These are phyloP conservation scores for Hygrocybe coccinea DNA, from an alignment of 768 basidiomycete genomes.

Conservation along the genomic window DNA sequence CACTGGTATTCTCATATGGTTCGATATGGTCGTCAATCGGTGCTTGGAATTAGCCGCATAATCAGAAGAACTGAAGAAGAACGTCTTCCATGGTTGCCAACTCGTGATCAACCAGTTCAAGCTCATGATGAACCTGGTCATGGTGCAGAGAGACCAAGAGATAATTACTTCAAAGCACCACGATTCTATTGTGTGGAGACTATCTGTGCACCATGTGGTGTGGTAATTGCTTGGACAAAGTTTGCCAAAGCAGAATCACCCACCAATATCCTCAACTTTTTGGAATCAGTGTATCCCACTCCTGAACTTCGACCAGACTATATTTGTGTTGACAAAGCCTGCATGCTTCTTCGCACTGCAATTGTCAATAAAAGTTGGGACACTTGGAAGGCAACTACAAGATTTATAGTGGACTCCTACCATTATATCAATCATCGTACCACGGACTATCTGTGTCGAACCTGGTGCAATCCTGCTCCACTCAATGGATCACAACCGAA, in stretches of 20 bases:
- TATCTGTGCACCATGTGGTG: slow-evolving; percentile 2
- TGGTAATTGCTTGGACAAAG: slow-evolving; percentile 25
- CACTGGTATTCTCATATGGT: neutral
- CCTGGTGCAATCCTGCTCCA: slow-evolving; percentile 18
- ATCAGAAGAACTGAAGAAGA: neutral
- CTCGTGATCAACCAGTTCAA: neutral
- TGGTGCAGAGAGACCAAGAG: slow-evolving; percentile 6
- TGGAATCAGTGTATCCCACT: slow-evolving; percentile 19
- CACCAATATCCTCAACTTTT: slow-evolving; percentile 16
- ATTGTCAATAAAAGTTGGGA: slow-evolving; percentile 6
- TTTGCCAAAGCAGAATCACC: slow-evolving; percentile 27
- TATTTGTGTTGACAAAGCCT: slow-evolving; percentile 14
- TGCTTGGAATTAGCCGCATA: neutral
- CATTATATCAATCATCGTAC: slow-evolving; percentile 10
- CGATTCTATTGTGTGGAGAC: neutral
- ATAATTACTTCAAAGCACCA: neutral
- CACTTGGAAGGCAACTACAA: slow-evolving; percentile 13
- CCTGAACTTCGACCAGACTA: slow-evolving; percentile 16
- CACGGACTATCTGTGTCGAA: neutral
- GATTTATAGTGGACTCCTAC: slow-evolving; percentile 24
- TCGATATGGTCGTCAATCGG: neutral
- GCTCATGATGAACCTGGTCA: slow-evolving; percentile 11
- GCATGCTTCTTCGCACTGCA: slow-evolving; percentile 6
- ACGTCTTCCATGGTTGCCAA: slow-evolving; percentile 1
- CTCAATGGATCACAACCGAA: slow-evolving; percentile 28